Evolutionary conservation across 768 basidiomycete genomes (phyloP).

Genomic region (Mycena galopus): DNA sequence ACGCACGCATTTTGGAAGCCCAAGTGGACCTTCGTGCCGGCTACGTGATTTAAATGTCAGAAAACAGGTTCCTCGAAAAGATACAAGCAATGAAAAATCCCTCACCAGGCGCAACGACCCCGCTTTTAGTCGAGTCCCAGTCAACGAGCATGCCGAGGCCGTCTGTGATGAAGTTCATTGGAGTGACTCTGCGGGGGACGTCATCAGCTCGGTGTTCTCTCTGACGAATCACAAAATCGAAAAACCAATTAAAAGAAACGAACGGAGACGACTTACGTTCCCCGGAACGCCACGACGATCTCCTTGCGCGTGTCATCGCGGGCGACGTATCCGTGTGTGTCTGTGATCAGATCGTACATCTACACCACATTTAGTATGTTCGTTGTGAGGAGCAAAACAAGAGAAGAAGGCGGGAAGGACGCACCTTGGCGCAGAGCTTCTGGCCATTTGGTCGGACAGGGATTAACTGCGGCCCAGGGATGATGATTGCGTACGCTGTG

Average conservation of each 20-base stretch:
- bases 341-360: constrained; percentile 53
- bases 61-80: not conserved
- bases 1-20: constrained; percentile 25
- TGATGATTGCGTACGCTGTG: constrained; percentile 22
- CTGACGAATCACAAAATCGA: no score
- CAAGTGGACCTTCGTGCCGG: constrained; percentile 28
- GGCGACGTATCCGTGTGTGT: constrained; percentile 59
- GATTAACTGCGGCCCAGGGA: constrained; percentile 20
- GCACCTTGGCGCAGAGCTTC: constrained; percentile 38
- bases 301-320: constrained; percentile 58
- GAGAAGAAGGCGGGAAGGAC: not conserved
- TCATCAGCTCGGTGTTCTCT: not conserved
- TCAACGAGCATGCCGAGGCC: constrained; percentile 25
- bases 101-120: constrained; percentile 26
- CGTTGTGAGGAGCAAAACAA: constrained; percentile 6
- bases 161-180: constrained; percentile 31
- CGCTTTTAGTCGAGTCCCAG: constrained; percentile 23
- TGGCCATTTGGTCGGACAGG: constrained; percentile 39
- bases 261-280: constrained; percentile 44
- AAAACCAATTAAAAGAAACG: no score
- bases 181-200: constrained; percentile 8
- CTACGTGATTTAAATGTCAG: not conserved
- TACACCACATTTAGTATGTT: constrained; percentile 28
- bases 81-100: not conserved
- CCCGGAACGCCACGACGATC: constrained; percentile 57